Conservation (phyloP, 176 grass and related monocot species). For the Chloris gayana region DNA sequence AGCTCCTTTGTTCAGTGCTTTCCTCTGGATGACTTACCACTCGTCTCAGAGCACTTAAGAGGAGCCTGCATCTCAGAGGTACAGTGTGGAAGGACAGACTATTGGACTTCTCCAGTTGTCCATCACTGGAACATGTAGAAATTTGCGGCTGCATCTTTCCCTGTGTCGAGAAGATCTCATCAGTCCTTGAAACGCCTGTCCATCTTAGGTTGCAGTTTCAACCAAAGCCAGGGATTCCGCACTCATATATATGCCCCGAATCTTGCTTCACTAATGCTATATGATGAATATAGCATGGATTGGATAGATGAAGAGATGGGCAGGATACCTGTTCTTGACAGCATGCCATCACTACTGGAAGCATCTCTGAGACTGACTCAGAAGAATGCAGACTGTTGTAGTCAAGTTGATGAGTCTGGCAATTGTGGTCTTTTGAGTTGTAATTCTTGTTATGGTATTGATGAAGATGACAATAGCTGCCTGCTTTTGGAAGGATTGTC, state of each 20-base stretch:
- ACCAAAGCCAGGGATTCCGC: background rate
- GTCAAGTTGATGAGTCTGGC: background rate
- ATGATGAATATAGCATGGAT: background rate
- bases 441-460: background rate
- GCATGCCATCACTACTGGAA: background rate
- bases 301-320: background rate
- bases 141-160: background rate
- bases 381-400: background rate
- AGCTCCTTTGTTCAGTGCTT: rapidly evolving
- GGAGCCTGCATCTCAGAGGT: background rate
- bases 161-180: background rate
- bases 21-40: background rate
- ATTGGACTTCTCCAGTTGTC: slow-evolving; percentile 2
- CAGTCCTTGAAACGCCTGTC: background rate
- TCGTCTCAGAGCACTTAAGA: slow-evolving; percentile 15
- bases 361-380: background rate
- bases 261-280: background rate
- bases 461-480: background rate
- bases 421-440: background rate
- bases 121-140: slow-evolving; percentile 1
- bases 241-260: background rate
- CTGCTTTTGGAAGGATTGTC: slow-evolving; percentile 13
- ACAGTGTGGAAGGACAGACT: background rate
- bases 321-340: slow-evolving; percentile 8
- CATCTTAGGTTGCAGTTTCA: background rate